A percentile compares a stretch with the other conserved stretches of the same genome.
These are phyloP conservation scores for Colletotrichum abscissum DNA, from an alignment of 2,329 filamentous ascomycete species.

Conservation along the genomic window DNA sequence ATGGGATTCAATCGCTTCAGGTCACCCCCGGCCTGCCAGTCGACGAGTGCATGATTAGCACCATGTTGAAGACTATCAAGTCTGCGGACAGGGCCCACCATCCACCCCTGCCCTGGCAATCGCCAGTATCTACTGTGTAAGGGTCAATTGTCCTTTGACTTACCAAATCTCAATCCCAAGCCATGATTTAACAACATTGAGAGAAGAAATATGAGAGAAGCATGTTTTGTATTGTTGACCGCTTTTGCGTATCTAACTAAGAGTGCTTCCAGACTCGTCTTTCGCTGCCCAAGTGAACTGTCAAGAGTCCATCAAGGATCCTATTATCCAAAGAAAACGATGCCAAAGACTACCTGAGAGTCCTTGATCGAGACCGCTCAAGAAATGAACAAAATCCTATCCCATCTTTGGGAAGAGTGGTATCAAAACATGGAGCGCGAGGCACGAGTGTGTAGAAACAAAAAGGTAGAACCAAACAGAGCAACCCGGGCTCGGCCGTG, in stretches of 20 bases:
- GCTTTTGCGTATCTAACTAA: slow-evolving; percentile 1
- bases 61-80: background rate
- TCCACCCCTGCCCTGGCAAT: background rate
- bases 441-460: slow-evolving; percentile 13
- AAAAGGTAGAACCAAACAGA: slow-evolving; percentile 7
- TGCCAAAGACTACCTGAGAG: slow-evolving; percentile 9
- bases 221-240: background rate
- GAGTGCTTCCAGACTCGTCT: background rate
- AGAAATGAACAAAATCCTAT: slow-evolving; percentile 28
- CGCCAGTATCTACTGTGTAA: background rate
- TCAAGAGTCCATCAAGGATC: background rate
- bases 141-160: background rate
- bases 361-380: background rate
- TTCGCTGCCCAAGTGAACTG: background rate
- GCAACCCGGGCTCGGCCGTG: background rate
- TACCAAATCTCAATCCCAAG: background rate
- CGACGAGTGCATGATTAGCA: background rate
- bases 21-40: background rate
- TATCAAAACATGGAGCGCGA: slow-evolving; percentile 28
- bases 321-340: slow-evolving; percentile 11
- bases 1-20: background rate
- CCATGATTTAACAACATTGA: background rate
- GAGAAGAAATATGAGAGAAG: background rate
- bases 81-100: background rate
- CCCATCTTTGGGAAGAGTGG: slow-evolving; percentile 27